Percentiles rank a stretch among this genome's conserved stretches.
phyloP scores from a whole-genome alignment of 2,329 filamentous ascomycete genomes.

The Fusarium siculi region DNA sequence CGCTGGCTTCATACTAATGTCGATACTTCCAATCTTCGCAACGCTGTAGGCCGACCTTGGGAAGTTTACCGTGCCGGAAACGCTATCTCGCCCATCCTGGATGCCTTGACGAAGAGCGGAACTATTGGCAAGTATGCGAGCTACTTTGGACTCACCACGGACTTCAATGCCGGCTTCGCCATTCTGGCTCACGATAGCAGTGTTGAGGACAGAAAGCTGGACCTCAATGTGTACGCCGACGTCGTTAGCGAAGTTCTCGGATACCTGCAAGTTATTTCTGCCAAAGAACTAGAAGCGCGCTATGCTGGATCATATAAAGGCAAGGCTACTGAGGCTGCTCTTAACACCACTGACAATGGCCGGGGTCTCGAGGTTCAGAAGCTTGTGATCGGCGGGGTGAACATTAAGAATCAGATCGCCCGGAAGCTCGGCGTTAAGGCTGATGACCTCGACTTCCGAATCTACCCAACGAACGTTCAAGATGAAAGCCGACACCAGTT shows the following conservation, averaged over 20 bases:
- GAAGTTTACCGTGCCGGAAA: constrained; percentile 47
- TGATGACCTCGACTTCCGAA: constrained; percentile 42
- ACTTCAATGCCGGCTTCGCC: constrained; percentile 45
- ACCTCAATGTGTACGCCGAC: constrained; percentile 50
- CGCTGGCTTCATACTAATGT: constrained; percentile 46
- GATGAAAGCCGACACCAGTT: constrained; percentile 40
- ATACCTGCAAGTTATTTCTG: constrained; percentile 9
- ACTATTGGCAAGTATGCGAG: constrained; percentile 44
- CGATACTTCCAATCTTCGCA: constrained; percentile 50
- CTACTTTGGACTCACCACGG: constrained; percentile 32
- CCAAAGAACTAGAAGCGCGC: constrained; percentile 14
- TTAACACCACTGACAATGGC: constrained; percentile 35
- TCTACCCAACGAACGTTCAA: constrained; percentile 47
- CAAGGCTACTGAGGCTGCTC: not conserved
- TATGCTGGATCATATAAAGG: constrained; percentile 20
- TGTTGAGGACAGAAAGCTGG: constrained; percentile 36
- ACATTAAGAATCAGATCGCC: constrained; percentile 35
- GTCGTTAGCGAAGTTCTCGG: constrained; percentile 42
- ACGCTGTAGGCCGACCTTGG: constrained; percentile 49
- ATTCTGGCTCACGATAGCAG: constrained; percentile 48
- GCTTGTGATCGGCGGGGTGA: constrained; percentile 16
- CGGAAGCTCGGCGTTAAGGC: constrained; percentile 31
- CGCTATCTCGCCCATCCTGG: constrained; percentile 38
- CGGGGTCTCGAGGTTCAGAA: constrained; percentile 42
- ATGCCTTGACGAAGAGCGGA: constrained; percentile 45